Base-by-base conservation (phyloP, 441 rosid species). In the Rhodomyrtus psidioides region DNA sequence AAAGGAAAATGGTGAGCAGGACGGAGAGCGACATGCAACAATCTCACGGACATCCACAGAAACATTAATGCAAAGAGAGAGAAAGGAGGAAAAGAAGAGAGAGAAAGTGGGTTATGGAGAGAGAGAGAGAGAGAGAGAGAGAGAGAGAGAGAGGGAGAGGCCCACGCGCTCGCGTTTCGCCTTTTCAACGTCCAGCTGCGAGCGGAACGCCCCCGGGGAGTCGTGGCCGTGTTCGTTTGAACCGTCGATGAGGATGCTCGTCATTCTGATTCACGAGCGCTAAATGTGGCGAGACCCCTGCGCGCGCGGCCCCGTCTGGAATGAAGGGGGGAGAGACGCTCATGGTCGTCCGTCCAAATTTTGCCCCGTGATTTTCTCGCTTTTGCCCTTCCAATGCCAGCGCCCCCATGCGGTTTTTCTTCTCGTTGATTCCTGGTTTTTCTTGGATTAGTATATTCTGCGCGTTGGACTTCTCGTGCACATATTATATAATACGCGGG, bases 11-110 rank as follows among this genome's bases (percentile, higher is more conserved):
- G 30, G 59, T 39, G 82, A 70, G 58, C 17, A 85, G 89, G 89
- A 83, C 34, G 59, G 90, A 89, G 74, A 86, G 91, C 86, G 90
- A 88, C 91, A 34, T 44, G 83, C 85, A 84, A 83, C 84, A 34
- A 42, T 59, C 79, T 65, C 42, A 53, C 87, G 56, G 65, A 42
- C 56, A 65, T 65, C 62, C 82, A 60, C 53, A 9, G 19, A 30
- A 26, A 75, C 82, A 39, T 62, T n/a, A 62, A 83, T 44, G 79
- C 79, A 10, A 19, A 19, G 15, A 30, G 79, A 54, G 49, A n/a
- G n/a, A n/a, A n/a, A n/a, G n/a, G n/a, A n/a, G n/a, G n/a, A n/a
- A n/a, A n/a, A n/a, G n/a, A 16, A 44, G 39, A 8, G 6, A 51
- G 19, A 6, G 24, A 0, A 3, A 39, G 34, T 49, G 19, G 56